These are phyloP conservation scores for Talaromyces sp. DNA, from an alignment of 2,329 filamentous ascomycete species.

Conservation along the genomic window DNA sequence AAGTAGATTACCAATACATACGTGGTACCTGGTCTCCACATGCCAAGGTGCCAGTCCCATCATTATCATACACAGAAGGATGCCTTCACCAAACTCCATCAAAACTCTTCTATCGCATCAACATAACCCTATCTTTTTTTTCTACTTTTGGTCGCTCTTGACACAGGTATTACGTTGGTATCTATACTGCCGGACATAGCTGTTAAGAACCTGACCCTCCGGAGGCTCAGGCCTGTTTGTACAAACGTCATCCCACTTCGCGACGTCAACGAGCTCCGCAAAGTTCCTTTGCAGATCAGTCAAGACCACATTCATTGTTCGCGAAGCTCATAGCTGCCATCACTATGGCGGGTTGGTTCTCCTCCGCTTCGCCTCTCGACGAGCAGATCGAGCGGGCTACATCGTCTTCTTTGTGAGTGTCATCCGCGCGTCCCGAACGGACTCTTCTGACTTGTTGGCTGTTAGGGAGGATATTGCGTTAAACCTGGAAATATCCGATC, in stretches of 20 bases:
- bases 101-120: neutral
- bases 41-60: slow-evolving; percentile 1
- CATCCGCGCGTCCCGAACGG: neutral
- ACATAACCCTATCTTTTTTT: neutral
- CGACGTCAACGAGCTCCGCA: neutral
- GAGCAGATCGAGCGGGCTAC: slow-evolving; percentile 97
- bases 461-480: slow-evolving; percentile 88
- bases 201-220: neutral
- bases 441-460: slow-evolving; percentile 15
- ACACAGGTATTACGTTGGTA: neutral
- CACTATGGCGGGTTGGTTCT: slow-evolving; percentile 96
- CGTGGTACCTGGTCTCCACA: neutral
- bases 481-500: slow-evolving; percentile 96
- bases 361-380: slow-evolving; percentile 86
- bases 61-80: slow-evolving; percentile 3
- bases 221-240: neutral
- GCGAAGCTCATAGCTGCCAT: slow-evolving; percentile 28
- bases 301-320: neutral
- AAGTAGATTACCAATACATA: neutral
- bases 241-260: slow-evolving; percentile 17
- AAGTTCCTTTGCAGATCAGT: neutral
- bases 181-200: neutral
- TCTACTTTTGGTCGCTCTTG: neutral
- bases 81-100: slow-evolving; percentile 11
- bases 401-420: slow-evolving; percentile 78